Conservation (phyloP, 495 filamentous ascomycete species). For the Talaromyces nanjingensis region DNA sequence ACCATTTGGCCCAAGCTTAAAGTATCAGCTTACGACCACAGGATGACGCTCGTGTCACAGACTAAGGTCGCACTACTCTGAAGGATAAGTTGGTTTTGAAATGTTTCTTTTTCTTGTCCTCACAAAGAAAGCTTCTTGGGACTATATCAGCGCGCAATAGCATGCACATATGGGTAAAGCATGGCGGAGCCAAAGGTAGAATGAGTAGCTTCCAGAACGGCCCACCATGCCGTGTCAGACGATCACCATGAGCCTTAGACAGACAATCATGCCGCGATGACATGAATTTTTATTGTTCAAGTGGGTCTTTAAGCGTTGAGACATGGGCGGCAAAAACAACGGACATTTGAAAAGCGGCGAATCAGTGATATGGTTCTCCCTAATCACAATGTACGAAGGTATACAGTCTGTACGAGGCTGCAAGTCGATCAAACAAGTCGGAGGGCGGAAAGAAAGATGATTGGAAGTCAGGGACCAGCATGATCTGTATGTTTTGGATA, state of each 20-base stretch:
- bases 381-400: neutral
- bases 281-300: neutral
- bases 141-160: neutral
- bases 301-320: conserved; percentile 2
- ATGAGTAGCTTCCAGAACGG: neutral
- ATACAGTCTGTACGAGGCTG: neutral
- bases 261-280: neutral
- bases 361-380: neutral
- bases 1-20: neutral
- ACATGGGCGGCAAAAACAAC: neutral
- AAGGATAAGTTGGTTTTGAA: neutral
- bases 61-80: neutral
- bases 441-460: conserved; percentile 4
- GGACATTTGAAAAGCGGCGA: neutral
- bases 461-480: neutral
- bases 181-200: neutral
- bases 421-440: conserved; percentile 8
- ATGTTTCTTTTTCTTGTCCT: conserved; percentile 1
- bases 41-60: neutral
- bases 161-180: neutral
- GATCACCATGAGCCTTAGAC: neutral
- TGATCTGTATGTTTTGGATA: neutral
- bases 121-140: neutral
- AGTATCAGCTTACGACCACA: neutral
- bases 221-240: neutral